Base-by-base conservation (phyloP, 2,329 filamentous ascomycete genomes). In the Hymenoscyphus linearis region DNA sequence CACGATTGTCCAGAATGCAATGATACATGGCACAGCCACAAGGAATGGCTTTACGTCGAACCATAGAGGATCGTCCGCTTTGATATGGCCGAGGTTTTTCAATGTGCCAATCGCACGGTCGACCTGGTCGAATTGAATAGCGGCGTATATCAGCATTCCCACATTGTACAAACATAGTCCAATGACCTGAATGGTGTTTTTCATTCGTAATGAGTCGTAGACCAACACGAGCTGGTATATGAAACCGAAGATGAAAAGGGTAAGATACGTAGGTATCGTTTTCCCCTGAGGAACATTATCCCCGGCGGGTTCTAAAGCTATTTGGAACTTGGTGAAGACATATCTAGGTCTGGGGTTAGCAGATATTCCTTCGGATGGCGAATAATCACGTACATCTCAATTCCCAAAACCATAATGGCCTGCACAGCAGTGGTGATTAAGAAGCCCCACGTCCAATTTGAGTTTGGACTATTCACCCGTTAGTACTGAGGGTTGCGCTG, bases 161-260 rank as follows among this genome's bases (percentile, higher is more conserved):
- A 95, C 76, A 76, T 99, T 98, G 78, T 95, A 95, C 61, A 96
- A 79, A 77, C 93, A 96, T 34, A 99, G 82, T 52, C 95, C 95
- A 69, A 99, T 98, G 74, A 98, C 83, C 76, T 99, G 95, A 80
- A 99, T 99, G 12, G 95, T 99, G 78, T 99, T 99, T 76, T 97
- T 97, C 73, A 93, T 81, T 65, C 92, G 87, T 62, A 99, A 81
- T 16, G 93, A 95, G 79, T 99, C 95, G 83, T 92, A 98, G 13
- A 95, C 90, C 58, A 99, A 81, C 31, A 96, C 79, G 35, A 98
- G 78, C 73, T 96, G 87, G 77, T 98, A 99, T 61, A 99, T 76
- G 77, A 96, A 98, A 64, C 91, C 95, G 75, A 99, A 97, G 74
- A 97, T 96, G 80, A 98, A 96, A 54, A 99, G 85, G 26, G 93